Evolutionary conservation across 805 yeast species (phyloP).

Genomic region (Yarrowia keelungensis): DNA sequence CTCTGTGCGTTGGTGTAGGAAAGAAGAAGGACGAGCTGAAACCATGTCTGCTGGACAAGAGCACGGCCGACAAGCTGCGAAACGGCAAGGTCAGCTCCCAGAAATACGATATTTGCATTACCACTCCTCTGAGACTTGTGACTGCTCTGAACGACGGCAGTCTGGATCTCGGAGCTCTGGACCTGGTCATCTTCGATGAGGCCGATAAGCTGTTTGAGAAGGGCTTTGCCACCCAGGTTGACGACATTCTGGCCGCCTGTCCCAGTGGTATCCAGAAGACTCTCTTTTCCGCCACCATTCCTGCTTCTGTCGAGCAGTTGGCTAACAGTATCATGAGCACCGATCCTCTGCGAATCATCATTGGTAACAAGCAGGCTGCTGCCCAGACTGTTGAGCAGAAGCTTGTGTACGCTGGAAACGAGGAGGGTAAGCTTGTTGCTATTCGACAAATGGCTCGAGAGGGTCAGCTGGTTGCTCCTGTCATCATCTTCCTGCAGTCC

Average conservation of each 20-base stretch:
- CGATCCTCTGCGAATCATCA: conserved; percentile 83
- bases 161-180: conserved; percentile 68
- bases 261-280: conserved; percentile 62
- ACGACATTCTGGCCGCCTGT: conserved; percentile 72
- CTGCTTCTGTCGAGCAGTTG: conserved; percentile 88
- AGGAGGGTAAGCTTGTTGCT: conserved; percentile 93
- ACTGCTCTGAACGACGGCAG: conserved; percentile 72
- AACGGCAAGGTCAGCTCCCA: conserved; percentile 58
- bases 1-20: conserved; percentile 50
- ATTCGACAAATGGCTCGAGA: conserved; percentile 84
- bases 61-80: conserved; percentile 64
- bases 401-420: conserved; percentile 86
- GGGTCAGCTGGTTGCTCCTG: conserved; percentile 84
- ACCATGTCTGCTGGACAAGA: conserved; percentile 64
- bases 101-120: conserved; percentile 72
- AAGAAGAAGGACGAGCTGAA: conserved; percentile 57
- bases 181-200: conserved; percentile 86
- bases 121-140: conserved; percentile 89
- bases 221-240: conserved; percentile 90
- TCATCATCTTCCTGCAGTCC: conserved; percentile 88
- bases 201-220: conserved; percentile 92
- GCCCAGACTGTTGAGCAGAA: conserved; percentile 81
- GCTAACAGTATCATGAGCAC: conserved; percentile 79
- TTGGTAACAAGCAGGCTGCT: conserved; percentile 95
- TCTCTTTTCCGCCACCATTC: conserved; percentile 94